Conservation (phyloP, 108 stramenopile genomes). For the Seminavis robusta region DNA sequence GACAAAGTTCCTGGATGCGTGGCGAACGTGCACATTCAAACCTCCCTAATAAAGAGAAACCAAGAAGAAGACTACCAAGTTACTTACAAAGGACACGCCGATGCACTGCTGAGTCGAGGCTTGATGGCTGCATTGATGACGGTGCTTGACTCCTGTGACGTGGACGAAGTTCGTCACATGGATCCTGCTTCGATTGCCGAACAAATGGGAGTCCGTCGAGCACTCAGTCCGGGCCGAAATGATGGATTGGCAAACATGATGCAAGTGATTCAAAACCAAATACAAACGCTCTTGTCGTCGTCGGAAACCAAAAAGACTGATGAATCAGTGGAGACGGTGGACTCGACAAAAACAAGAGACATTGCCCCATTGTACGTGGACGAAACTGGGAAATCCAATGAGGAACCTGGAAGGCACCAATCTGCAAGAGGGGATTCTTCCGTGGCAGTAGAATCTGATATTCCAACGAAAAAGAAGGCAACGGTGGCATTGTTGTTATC, state of each 20-base stretch:
- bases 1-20: conserved; percentile 75
- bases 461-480: conserved; percentile 14
- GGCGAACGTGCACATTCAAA: conserved; percentile 59
- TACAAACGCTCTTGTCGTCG: conserved; percentile 22
- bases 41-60: neutral
- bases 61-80: conserved; percentile 26
- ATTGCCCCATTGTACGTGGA: too few relatives aligned
- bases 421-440: too few relatives aligned
- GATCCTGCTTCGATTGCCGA: conserved; percentile 50
- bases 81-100: conserved; percentile 49
- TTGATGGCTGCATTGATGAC: conserved; percentile 45
- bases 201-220: conserved; percentile 42
- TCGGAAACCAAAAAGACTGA: neutral
- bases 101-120: conserved; percentile 75
- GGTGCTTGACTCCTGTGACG: conserved; percentile 17
- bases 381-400: too few relatives aligned
- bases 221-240: conserved; percentile 69
- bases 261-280: conserved; percentile 53
- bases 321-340: too few relatives aligned
- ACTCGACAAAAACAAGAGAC: neutral
- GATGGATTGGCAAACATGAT: conserved; percentile 84
- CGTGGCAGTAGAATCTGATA: too few relatives aligned
- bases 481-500: conserved; percentile 90
- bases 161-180: conserved; percentile 42
- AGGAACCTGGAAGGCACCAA: too few relatives aligned